These are phyloP conservation scores for Stephanodiscus minutulus DNA, from an alignment of 108 stramenopile genomes.

Conservation along the genomic window DNA sequence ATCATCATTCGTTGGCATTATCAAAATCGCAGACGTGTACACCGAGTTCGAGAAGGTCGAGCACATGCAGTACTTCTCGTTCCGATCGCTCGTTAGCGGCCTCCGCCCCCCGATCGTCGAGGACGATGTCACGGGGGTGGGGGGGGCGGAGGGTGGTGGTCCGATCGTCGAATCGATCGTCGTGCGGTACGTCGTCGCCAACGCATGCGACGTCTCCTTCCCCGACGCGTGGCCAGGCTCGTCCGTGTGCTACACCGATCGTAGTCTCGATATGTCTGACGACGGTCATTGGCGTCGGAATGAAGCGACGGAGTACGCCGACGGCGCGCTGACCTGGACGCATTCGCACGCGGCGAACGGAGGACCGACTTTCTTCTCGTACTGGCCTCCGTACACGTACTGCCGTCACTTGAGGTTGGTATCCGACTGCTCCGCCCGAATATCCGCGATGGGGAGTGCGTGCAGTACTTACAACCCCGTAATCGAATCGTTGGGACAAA, in stretches of 20 bases:
- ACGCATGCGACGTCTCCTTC: conserved; percentile 64
- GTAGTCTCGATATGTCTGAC: conserved; percentile 34
- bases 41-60: conserved; percentile 71
- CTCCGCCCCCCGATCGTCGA: conserved; percentile 27
- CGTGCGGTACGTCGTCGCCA: conserved; percentile 66
- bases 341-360: conserved; percentile 59
- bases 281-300: conserved; percentile 64
- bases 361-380: conserved; percentile 66
- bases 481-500: conserved; percentile 65
- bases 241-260: conserved; percentile 62
- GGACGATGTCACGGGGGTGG: too few species aligned
- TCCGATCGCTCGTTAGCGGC: conserved; percentile 51
- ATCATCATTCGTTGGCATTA: too few species aligned
- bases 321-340: conserved; percentile 68
- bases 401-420: conserved; percentile 72
- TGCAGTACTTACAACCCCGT: conserved; percentile 30
- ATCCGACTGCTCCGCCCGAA: conserved; percentile 46
- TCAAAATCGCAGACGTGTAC: conserved; percentile 65
- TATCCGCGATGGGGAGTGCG: not conserved
- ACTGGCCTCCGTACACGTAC: conserved; percentile 80
- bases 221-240: conserved; percentile 74
- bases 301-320: conserved; percentile 55
- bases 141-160: not conserved
- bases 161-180: conserved; percentile 20
- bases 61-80: conserved; percentile 79